phyloP scores from a whole-genome alignment of 768 basidiomycete species.

The Amanita fuliginea region DNA sequence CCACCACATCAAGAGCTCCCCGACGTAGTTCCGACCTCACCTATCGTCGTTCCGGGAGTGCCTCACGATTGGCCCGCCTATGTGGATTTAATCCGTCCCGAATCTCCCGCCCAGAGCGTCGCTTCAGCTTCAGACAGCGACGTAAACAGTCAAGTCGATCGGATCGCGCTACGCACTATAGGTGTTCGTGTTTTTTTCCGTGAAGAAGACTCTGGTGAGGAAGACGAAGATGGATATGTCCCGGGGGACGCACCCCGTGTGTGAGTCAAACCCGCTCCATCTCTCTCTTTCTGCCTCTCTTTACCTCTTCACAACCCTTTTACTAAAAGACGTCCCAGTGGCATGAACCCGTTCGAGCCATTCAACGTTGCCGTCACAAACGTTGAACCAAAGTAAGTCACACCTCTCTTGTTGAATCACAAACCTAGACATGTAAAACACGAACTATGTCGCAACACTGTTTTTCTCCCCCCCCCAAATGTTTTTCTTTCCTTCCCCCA shows the following conservation, averaged over 20 bases:
- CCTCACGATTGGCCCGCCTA: too few species aligned
- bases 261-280: not conserved
- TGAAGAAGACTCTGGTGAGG: not conserved
- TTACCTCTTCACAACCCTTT: not conserved
- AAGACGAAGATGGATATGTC: not conserved
- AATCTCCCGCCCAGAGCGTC: too few species aligned
- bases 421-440: not conserved
- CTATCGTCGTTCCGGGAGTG: not conserved
- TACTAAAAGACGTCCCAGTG: not conserved
- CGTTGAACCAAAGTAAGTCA: not conserved
- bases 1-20: too few species aligned
- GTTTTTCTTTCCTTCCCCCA: not conserved
- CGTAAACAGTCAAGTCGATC: not conserved
- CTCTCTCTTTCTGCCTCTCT: too few species aligned
- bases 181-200: not conserved
- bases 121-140: not conserved
- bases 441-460: not conserved
- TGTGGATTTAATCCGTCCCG: too few species aligned
- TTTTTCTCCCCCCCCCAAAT: not conserved
- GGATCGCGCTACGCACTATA: not conserved
- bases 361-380: not conserved
- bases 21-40: not conserved
- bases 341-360: not conserved
- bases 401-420: not conserved
- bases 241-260: not conserved